phyloP scores from a whole-genome alignment of 768 basidiomycete species.

The Hypholoma sublateritium region DNA sequence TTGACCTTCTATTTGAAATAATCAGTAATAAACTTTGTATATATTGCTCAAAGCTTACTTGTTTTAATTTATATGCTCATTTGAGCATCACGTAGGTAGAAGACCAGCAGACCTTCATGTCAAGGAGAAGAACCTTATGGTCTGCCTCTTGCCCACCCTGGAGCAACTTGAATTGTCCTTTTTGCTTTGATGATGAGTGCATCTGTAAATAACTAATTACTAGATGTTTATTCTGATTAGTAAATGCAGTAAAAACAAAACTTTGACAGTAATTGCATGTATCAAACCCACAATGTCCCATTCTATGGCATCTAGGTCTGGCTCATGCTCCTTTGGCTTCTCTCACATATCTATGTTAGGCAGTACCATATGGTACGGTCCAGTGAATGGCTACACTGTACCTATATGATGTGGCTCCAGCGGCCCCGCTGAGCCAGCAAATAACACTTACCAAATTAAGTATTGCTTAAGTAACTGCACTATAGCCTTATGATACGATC shows the following conservation, averaged over 20 bases:
- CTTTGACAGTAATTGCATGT: constrained; percentile 25
- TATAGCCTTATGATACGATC: too few species aligned
- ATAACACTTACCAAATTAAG: too few species aligned
- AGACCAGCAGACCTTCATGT: constrained; percentile 20
- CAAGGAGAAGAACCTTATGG: constrained; percentile 10
- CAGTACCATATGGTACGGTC: too few species aligned
- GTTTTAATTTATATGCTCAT: constrained; percentile 1
- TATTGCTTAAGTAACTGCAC: too few species aligned
- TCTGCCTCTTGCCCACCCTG: background rate
- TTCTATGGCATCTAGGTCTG: constrained; percentile 8
- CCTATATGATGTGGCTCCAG: too few species aligned
- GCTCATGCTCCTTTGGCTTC: constrained; percentile 5
- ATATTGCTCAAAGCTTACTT: background rate
- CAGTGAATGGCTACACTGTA: too few species aligned
- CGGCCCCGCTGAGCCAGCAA: too few species aligned
- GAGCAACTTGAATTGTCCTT: constrained; percentile 10
- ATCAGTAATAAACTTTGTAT: background rate
- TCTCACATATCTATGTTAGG: too few species aligned
- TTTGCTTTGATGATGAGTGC: constrained; percentile 14
- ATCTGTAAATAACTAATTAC: constrained; percentile 7
- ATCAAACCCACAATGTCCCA: constrained; percentile 30
- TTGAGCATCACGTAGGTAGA: constrained; percentile 16
- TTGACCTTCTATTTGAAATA: background rate
- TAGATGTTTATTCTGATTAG: background rate
- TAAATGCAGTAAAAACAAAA: background rate